phyloP scores from a whole-genome alignment of 2,329 filamentous ascomycete species.

The Colletotrichum orchidophilum region DNA sequence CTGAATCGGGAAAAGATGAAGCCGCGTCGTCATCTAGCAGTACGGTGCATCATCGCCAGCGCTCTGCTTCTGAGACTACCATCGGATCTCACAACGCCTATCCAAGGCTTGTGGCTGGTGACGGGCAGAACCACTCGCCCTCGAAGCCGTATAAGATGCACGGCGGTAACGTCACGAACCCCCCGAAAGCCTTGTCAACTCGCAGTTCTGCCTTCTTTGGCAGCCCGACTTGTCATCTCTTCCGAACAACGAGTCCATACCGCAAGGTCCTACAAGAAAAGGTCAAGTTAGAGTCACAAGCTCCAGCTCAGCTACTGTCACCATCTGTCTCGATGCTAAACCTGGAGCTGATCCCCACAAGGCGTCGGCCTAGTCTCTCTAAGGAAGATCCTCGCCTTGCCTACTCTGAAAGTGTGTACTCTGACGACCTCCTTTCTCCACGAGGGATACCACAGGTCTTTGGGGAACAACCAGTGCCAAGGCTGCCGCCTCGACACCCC shows the following conservation, averaged over 20 bases:
- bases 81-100: neutral
- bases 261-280: slow-evolving; percentile 59
- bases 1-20: neutral
- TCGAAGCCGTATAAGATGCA: neutral
- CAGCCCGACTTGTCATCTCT: slow-evolving; percentile 60
- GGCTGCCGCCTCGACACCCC: neutral
- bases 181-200: slow-evolving; percentile 46
- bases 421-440: slow-evolving; percentile 38
- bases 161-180: slow-evolving; percentile 32
- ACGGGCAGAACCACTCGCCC: neutral
- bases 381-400: slow-evolving; percentile 48
- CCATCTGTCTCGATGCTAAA: slow-evolving; percentile 40
- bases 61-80: neutral
- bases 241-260: slow-evolving; percentile 65
- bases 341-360: slow-evolving; percentile 45
- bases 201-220: slow-evolving; percentile 61
- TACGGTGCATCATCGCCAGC: neutral
- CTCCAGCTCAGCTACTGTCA: slow-evolving; percentile 35
- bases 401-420: slow-evolving; percentile 62
- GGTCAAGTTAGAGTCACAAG: slow-evolving; percentile 50
- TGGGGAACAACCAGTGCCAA: neutral
- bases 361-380: slow-evolving; percentile 52
- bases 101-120: neutral
- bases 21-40: neutral
- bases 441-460: neutral